Percentiles rank a stretch among this genome's conserved stretches.
Evolutionary conservation across 768 basidiomycete genomes (phyloP).

Genomic region (Xerocomellus intermedius): DNA sequence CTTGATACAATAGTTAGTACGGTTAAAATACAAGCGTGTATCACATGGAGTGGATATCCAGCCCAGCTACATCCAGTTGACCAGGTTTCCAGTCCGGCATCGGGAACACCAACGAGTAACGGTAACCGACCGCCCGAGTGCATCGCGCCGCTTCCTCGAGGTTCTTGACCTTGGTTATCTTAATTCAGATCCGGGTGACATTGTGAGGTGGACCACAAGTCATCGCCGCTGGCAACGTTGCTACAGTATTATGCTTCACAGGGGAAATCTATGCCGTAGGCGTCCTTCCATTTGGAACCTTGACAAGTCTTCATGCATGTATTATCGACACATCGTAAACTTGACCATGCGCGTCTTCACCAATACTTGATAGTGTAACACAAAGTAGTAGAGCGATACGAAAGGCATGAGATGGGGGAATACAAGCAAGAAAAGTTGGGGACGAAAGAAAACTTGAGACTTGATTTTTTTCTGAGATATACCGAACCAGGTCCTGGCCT

Average conservation of each 20-base stretch:
- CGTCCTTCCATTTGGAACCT: slow-evolving; percentile 21
- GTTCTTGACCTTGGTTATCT: slow-evolving; percentile 20
- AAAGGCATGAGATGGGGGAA: slow-evolving; percentile 34
- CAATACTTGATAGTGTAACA: slow-evolving; percentile 42
- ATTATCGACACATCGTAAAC: slow-evolving; percentile 38
- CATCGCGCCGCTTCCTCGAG: background rate
- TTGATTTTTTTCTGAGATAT: slow-evolving; percentile 52
- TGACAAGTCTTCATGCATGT: slow-evolving; percentile 33
- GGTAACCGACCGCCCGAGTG: background rate
- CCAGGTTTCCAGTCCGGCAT: slow-evolving; percentile 7
- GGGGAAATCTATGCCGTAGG: slow-evolving; percentile 9
- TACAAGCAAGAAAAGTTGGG: slow-evolving; percentile 52
- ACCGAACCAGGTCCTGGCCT: slow-evolving; percentile 50
- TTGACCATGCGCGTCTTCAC: slow-evolving; percentile 38
- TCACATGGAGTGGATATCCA: background rate
- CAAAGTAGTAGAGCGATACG: slow-evolving; percentile 48
- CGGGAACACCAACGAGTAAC: background rate
- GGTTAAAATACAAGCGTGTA: slow-evolving; percentile 5
- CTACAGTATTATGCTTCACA: slow-evolving; percentile 16
- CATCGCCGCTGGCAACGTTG: slow-evolving; percentile 3
- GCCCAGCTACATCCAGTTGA: background rate
- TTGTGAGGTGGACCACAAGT: background rate
- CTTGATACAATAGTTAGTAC: background rate
- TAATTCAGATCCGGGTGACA: slow-evolving; percentile 20
- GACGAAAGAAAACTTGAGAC: slow-evolving; percentile 65